phyloP scores from a whole-genome alignment of 2,329 filamentous ascomycete species.

The Clonostachys rhizophaga region DNA sequence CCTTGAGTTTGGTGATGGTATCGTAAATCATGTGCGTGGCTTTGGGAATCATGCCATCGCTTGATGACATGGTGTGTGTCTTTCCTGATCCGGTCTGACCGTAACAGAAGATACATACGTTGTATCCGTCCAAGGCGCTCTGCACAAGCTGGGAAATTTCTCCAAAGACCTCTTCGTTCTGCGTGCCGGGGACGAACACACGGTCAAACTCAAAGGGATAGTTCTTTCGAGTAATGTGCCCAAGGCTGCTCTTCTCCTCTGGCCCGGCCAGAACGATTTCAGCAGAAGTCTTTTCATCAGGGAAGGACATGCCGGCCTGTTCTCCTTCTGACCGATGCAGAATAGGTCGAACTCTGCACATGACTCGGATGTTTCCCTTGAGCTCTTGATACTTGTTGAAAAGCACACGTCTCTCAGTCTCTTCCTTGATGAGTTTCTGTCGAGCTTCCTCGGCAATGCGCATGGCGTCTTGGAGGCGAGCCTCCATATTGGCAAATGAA shows the following conservation, averaged over 20 bases:
- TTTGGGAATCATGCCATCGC: slow-evolving; percentile 90
- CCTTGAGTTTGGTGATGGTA: slow-evolving; percentile 75
- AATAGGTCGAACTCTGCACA: slow-evolving; percentile 87
- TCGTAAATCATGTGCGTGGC: slow-evolving; percentile 93
- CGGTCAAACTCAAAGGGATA: slow-evolving; percentile 90
- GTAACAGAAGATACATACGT: slow-evolving; percentile 98
- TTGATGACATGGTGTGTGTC: slow-evolving; percentile 90
- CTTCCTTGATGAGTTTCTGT: slow-evolving; percentile 83
- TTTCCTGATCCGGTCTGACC: slow-evolving; percentile 97
- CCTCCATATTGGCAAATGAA: slow-evolving; percentile 77
- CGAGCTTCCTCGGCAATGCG: slow-evolving; percentile 64
- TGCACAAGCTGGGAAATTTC: slow-evolving; percentile 97
- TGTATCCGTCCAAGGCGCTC: slow-evolving; percentile 93
- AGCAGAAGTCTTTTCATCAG: slow-evolving; percentile 78
- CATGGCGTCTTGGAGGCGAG: slow-evolving; percentile 73
- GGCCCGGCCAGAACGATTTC: slow-evolving; percentile 82
- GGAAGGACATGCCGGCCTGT: slow-evolving; percentile 72
- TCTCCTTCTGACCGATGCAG: slow-evolving; percentile 55
- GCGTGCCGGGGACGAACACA: slow-evolving; percentile 73
- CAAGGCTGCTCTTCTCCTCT: slow-evolving; percentile 79
- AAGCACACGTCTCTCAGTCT: slow-evolving; percentile 82
- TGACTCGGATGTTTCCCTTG: slow-evolving; percentile 97
- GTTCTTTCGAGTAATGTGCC: slow-evolving; percentile 69
- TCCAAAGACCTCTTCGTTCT: slow-evolving; percentile 85
- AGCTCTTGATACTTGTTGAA: slow-evolving; percentile 98